phyloP scores from a whole-genome alignment of 306 rosid genomes.

The Biancaea sappan region DNA sequence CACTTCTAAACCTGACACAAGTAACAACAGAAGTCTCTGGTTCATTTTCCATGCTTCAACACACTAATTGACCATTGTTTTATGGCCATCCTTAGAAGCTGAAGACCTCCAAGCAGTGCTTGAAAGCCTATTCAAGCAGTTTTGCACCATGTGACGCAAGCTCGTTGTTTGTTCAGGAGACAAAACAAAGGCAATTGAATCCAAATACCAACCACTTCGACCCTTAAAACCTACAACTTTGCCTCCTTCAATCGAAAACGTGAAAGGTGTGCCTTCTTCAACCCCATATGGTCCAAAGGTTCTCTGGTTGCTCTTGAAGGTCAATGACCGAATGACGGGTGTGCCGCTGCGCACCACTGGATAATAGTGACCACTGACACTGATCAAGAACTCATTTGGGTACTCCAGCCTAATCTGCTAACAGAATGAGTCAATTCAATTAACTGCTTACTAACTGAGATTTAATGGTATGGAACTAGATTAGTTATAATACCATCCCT shows the following conservation, averaged over 20 bases:
- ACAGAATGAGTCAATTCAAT: too few species aligned
- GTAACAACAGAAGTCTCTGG: not conserved
- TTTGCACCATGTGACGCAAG: slow-evolving; percentile 47
- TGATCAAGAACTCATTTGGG: slow-evolving; percentile 52
- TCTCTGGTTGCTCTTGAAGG: slow-evolving; percentile 55
- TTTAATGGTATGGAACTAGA: too few species aligned
- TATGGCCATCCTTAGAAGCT: slow-evolving; percentile 19
- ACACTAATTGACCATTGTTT: not conserved
- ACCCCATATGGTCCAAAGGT: slow-evolving; percentile 62
- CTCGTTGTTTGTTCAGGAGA: slow-evolving; percentile 35
- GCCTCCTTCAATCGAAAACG: slow-evolving; percentile 55
- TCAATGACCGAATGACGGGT: slow-evolving; percentile 60
- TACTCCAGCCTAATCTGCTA: slow-evolving; percentile 57
- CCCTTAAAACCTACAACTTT: slow-evolving; percentile 66
- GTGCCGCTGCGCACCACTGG: slow-evolving; percentile 42
- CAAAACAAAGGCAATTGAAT: slow-evolving; percentile 49
- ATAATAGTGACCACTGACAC: slow-evolving; percentile 57
- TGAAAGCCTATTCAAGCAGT: slow-evolving; percentile 40
- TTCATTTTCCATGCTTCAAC: not conserved
- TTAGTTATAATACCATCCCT: not conserved
- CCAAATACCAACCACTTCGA: slow-evolving; percentile 51
- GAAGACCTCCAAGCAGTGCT: slow-evolving; percentile 40
- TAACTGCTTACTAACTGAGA: too few species aligned
- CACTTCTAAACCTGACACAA: not conserved
- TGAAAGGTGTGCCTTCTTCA: slow-evolving; percentile 70